Evolutionary conservation across 495 filamentous ascomycete genomes (phyloP).

Genomic region (Penicillium paradoxum): DNA sequence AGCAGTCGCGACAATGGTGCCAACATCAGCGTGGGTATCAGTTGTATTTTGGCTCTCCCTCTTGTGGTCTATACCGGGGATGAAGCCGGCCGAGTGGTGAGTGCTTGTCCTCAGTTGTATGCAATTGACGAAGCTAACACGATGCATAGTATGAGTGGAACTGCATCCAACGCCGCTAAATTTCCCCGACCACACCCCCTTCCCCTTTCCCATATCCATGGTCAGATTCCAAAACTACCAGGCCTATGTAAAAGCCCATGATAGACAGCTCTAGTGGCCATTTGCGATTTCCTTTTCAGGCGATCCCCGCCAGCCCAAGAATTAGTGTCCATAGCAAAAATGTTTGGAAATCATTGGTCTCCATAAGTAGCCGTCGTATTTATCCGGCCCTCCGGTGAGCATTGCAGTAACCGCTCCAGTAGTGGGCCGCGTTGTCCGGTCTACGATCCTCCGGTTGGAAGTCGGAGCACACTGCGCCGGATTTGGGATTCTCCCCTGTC

Average conservation of each 20-base stretch:
- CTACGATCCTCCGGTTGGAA: conserved; percentile 25
- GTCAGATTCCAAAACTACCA: neutral
- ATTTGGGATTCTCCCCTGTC: neutral
- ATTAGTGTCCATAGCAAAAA: conserved; percentile 9
- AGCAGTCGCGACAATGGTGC: conserved; percentile 62
- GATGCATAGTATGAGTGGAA: conserved; percentile 80
- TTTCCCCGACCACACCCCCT: neutral
- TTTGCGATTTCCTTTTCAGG: neutral
- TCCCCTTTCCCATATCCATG: neutral
- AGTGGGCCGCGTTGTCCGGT: conserved; percentile 31
- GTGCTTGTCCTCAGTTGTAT: conserved; percentile 17
- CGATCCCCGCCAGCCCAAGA: neutral
- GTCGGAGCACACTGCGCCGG: conserved; percentile 42
- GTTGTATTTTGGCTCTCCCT: conserved; percentile 78
- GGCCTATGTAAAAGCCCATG: neutral
- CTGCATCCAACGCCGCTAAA: conserved; percentile 59
- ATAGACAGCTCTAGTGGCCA: neutral
- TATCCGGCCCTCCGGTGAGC: conserved; percentile 27
- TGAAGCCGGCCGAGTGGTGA: conserved; percentile 76
- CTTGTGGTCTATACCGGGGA: conserved; percentile 88
- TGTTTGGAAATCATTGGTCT: conserved; percentile 5
- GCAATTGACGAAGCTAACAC: conserved; percentile 13
- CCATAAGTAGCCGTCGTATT: conserved; percentile 10
- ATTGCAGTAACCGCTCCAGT: conserved; percentile 17
- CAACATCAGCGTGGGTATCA: conserved; percentile 78